A percentile compares a stretch with the other conserved stretches of the same genome.
Conservation (phyloP, 164 flowering plant species). For the Vitis rupestris region DNA sequence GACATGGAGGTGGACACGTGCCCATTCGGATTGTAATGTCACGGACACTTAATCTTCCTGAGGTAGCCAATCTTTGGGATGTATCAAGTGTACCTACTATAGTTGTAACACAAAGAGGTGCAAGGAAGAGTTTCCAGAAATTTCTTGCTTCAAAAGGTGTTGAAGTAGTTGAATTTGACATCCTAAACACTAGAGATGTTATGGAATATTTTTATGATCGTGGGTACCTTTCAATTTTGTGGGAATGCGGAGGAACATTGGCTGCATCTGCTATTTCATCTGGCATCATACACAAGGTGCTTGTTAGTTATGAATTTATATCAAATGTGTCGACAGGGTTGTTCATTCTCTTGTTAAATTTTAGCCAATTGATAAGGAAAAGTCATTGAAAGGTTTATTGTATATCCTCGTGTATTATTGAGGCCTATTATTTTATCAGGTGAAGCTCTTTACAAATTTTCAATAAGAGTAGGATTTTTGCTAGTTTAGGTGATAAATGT, state of each 20-base stretch:
- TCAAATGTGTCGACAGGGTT: neutral
- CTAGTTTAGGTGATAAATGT: no score
- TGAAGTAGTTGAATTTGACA: slow-evolving; percentile 96
- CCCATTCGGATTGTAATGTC: slow-evolving; percentile 89
- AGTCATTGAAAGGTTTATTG: no score
- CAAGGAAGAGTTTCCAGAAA: slow-evolving; percentile 80
- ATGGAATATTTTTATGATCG: slow-evolving; percentile 91
- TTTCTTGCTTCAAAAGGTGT: slow-evolving; percentile 92
- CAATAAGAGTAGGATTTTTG: no score
- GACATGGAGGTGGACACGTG: slow-evolving; percentile 91
- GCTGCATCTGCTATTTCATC: slow-evolving; percentile 95
- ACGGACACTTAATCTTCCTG: slow-evolving; percentile 87
- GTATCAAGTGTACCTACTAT: slow-evolving; percentile 78
- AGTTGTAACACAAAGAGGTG: slow-evolving; percentile 95
- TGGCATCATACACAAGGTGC: slow-evolving; percentile 62
- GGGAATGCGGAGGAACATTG: slow-evolving; percentile 96
- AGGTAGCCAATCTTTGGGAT: slow-evolving; percentile 90
- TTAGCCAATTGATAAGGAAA: neutral
- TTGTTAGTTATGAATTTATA: neutral
- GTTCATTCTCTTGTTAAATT: neutral
- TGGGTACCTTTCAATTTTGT: slow-evolving; percentile 82
- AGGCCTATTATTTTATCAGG: no score
- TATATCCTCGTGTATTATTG: no score
- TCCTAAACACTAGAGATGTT: slow-evolving; percentile 75
- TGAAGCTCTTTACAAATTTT: no score